A percentile compares a stretch with the other conserved stretches of the same genome.
phyloP scores from a whole-genome alignment of 192 early-diverging fungal genomes.

The Mortierella claussenii region DNA sequence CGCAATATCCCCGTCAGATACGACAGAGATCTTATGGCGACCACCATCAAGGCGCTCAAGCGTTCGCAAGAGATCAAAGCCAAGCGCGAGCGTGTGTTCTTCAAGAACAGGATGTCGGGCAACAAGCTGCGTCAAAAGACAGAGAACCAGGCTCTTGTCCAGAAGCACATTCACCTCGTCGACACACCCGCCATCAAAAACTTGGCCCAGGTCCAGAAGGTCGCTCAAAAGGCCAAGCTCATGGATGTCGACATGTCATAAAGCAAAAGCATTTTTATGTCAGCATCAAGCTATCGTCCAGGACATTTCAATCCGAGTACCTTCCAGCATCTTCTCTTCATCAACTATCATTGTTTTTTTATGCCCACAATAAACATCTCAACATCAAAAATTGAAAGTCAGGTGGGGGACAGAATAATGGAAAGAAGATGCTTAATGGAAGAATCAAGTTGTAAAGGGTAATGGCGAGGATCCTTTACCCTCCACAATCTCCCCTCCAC shows the following conservation, averaged over 20 bases:
- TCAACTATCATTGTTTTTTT: no score
- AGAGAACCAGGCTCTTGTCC: slow-evolving; percentile 79
- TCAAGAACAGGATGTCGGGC: slow-evolving; percentile 89
- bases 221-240: slow-evolving; percentile 57
- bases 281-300: no score
- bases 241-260: slow-evolving; percentile 79
- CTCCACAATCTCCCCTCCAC: background rate
- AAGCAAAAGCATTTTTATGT: no score
- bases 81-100: slow-evolving; percentile 93
- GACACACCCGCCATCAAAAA: slow-evolving; percentile 65
- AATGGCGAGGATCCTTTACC: slow-evolving; percentile 19
- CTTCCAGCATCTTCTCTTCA: background rate
- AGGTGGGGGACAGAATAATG: no score
- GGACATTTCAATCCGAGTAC: no score
- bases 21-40: slow-evolving; percentile 95
- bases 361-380: no score
- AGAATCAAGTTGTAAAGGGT: background rate
- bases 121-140: slow-evolving; percentile 85
- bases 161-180: slow-evolving; percentile 91
- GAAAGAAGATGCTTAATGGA: background rate
- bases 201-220: slow-evolving; percentile 74
- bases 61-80: slow-evolving; percentile 94
- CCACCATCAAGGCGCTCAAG: slow-evolving; percentile 99
- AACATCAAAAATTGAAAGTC: no score
- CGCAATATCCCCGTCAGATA: slow-evolving; percentile 98